Base-by-base conservation (phyloP, 495 filamentous ascomycete species). In the Talaromyces nanjingensis region DNA sequence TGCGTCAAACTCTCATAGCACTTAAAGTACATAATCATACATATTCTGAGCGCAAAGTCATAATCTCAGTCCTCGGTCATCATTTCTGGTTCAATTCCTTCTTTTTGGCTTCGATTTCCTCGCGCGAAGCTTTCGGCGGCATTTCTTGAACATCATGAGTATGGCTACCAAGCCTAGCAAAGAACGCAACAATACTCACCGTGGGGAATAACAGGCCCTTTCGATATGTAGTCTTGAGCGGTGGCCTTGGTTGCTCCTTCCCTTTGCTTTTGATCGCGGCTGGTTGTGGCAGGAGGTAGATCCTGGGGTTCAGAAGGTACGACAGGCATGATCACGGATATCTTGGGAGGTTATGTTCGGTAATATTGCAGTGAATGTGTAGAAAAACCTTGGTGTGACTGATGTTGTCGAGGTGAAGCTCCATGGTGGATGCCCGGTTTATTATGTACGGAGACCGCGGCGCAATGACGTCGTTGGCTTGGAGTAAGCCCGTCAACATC, bases 41-140 rank as follows among this genome's bases (percentile, higher is more conserved):
- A 22, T 18, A 18, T 18, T 20, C 45, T 20, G 5, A 20, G n/a
- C 18, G 45, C 45, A 3, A 18, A 20, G 24, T 14, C 12, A 56
- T 14, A 14, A 25, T 16, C 22, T 29, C 24, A 42, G 37, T 25
- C 53, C 22, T 56, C 24, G 22, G 8, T 1, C 9, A 56, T 60
- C 34, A 62, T 33, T 79, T 81, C 73, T 89, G 85, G 77, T 91
- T 90, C 67, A 91, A 67, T 67, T 85, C 83, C 68, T 85, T 74
- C 53, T 82, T 83, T 71, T 84, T 88, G 4, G 82, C 85, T 65
- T 81, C 76, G 45, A 86, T 82, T 67, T 91, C 88, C 69, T 89
- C 87, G 70, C 84, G 86, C n/a, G 87, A 79, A 22, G 78, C 81
- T 68, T 81, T 83, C 57, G 82, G 77, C 27, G 79, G 81, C 73